Base-by-base conservation (phyloP, 345 rosid species). In the Eucalyptus curtisii region DNA sequence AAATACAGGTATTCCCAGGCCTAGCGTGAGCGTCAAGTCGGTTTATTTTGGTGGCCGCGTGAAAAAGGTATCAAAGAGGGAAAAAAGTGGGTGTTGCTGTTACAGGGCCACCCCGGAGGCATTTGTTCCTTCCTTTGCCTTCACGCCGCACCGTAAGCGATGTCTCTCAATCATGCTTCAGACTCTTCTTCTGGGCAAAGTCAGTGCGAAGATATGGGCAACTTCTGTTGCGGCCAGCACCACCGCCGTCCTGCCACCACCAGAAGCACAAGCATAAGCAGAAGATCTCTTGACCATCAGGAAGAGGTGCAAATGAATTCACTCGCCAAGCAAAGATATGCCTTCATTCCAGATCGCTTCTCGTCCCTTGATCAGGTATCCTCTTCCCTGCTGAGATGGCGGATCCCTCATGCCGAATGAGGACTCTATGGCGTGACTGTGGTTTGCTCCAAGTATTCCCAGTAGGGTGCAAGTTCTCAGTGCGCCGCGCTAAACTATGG, bases 331-430 rank as follows among this genome's bases (percentile, higher is more conserved):
- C 64, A 86, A 44, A 91, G 92, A 88, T 94, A 93, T 45, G 48
- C 91, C 57, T 81, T 91, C 27, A 94, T 93, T 53, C 92, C 92
- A 19, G 95, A 94, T 50, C 85, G 86, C 85, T 94, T 84, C 88
- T 85, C 91, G 64, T 86, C 95, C 47, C 48, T 91, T 19, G 93
- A 93, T 14, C 93, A 92, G 95, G 93, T 91, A 40, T 53, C 49
- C 15, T 52, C 5, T 49, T 10, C 4, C 82, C 82, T 71, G 45
- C 82, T 5, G 45, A 71, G 82, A 71, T 20, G 82, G 42, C 14
- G 27, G 27, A 17, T 10, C 27, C 13, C 45, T 37, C 25, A 9
- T 37, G 22, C 44, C 7, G 80, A 68, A 33, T 17, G 40, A 17
- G 81, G 19, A 71, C 81, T 71, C 25, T 33, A 71, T 33, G 44